Conservation (phyloP, 192 early-diverging fungal species). For the Podila epicladia region DNA sequence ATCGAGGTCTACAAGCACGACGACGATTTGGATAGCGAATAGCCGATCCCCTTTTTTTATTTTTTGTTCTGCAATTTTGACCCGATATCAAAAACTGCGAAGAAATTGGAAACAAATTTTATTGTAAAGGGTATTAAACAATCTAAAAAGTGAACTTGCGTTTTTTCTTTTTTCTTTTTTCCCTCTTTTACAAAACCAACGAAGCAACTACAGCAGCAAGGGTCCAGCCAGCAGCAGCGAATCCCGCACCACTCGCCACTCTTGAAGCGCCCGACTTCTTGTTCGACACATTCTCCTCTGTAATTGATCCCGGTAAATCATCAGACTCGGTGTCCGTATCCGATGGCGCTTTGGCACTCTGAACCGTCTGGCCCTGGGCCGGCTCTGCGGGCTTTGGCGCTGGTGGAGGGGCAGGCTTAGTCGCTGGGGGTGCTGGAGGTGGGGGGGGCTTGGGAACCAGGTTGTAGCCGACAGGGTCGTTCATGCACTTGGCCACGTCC, state of each 20-base stretch:
- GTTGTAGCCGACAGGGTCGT: constrained; percentile 25
- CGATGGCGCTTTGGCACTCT: not conserved
- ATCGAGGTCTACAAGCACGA: too few species aligned
- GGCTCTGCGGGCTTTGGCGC: not conserved
- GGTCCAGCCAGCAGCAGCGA: not conserved
- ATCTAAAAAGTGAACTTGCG: too few species aligned
- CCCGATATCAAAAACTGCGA: too few species aligned
- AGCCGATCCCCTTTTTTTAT: too few species aligned
- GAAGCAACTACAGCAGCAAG: not conserved
- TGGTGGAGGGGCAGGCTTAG: not conserved
- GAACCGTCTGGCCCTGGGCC: not conserved
- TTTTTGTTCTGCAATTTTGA: too few species aligned
- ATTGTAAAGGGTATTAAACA: too few species aligned
- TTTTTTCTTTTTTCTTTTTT: too few species aligned
- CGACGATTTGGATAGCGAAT: too few species aligned
- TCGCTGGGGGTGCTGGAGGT: not conserved
- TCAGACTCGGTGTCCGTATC: not conserved
- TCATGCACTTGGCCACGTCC: constrained; percentile 32
- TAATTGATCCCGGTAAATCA: not conserved
- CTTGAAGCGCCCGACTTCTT: not conserved
- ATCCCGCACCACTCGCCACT: not conserved
- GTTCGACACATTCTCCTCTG: not conserved
- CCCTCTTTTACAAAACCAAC: not conserved
- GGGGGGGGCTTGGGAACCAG: constrained; percentile 5
- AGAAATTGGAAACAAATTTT: too few species aligned